Evolutionary conservation across 2,329 filamentous ascomycete species (phyloP).

Genomic region (Pseudogymnoascus sp.): DNA sequence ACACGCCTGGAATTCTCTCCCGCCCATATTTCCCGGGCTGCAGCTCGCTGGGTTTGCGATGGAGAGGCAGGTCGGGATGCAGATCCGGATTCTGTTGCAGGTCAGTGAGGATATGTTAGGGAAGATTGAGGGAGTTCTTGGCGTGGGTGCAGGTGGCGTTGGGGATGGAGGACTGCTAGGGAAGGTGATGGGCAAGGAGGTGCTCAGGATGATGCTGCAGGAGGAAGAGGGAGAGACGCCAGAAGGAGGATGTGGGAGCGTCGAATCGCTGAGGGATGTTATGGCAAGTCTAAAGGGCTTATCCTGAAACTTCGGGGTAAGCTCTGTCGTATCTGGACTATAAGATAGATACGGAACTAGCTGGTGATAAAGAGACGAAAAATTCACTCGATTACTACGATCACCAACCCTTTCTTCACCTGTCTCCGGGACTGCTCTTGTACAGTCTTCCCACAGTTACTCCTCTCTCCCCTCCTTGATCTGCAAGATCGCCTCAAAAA

Average conservation of each 20-base stretch:
- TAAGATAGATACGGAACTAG: neutral
- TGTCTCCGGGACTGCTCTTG: conserved; percentile 73
- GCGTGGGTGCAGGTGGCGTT: neutral
- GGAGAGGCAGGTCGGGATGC: neutral
- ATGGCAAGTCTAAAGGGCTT: neutral
- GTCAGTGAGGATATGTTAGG: neutral
- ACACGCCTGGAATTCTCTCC: neutral
- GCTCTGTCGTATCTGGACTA: too few species aligned
- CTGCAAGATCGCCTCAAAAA: neutral
- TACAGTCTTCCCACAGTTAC: conserved; percentile 47
- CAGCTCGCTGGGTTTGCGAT: neutral
- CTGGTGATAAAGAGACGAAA: conserved; percentile 26
- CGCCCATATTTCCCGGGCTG: neutral
- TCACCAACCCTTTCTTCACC: conserved; percentile 46
- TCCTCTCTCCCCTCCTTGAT: conserved; percentile 28
- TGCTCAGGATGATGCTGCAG: neutral
- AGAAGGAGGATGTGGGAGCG: neutral
- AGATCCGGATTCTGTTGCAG: neutral
- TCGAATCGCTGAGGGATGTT: neutral
- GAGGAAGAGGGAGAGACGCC: neutral
- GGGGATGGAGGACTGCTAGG: neutral
- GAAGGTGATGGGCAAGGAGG: neutral
- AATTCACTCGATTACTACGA: conserved; percentile 62
- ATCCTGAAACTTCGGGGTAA: neutral
- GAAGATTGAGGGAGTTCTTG: neutral